Conservation (phyloP, 257 asterid genomes). For the Echites panduratus region DNA sequence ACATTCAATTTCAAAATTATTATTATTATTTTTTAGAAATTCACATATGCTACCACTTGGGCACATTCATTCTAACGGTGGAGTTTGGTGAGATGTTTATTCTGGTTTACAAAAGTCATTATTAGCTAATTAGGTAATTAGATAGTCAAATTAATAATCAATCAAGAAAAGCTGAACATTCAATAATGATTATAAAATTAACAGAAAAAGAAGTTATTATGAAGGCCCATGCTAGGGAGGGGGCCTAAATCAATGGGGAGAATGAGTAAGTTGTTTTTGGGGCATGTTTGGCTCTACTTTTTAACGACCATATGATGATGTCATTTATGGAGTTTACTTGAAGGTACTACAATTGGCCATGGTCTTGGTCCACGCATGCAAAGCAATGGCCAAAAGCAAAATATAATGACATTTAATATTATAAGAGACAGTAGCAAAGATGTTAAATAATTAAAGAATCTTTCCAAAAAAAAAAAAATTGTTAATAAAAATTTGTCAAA, state of each 20-base stretch:
- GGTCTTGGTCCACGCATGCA: neutral
- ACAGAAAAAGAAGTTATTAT: neutral
- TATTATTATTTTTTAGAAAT: no score
- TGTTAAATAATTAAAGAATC: neutral
- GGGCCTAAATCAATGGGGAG: neutral
- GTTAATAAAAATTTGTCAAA: no score
- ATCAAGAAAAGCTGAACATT: neutral
- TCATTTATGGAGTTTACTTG: neutral
- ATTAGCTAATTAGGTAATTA: constrained; percentile 1
- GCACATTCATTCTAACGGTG: neutral
- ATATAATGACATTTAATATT: no score
- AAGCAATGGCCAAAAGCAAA: neutral
- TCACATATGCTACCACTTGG: no score
- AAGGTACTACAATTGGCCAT: no score
- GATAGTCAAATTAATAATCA: neutral
- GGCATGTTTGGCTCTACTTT: constrained; percentile 11
- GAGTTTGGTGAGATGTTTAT: neutral
- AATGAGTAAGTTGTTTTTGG: constrained; percentile 12
- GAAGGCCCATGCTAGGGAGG: neutral
- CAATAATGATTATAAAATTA: neutral
- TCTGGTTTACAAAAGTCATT: neutral
- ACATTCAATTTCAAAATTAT: neutral
- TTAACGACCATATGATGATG: constrained; percentile 8
- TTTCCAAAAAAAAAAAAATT: no score
- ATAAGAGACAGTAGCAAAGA: no score